phyloP scores from a whole-genome alignment of 768 basidiomycete genomes.

The Crepidotus variabilis region DNA sequence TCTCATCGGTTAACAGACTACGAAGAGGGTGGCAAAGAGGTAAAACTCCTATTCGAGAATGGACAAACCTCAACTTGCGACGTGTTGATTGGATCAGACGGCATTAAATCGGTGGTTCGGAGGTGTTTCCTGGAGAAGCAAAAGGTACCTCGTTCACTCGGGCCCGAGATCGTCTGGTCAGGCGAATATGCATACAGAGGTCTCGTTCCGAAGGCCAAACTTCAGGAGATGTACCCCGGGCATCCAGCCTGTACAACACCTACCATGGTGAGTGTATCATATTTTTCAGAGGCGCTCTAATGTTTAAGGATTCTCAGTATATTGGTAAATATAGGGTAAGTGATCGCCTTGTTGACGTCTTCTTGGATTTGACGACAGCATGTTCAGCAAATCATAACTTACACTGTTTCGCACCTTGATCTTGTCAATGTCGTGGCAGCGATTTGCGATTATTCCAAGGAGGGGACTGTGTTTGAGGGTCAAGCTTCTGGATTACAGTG shows the following conservation, averaged over 20 bases:
- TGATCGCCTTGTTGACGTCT: neutral
- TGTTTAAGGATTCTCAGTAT: conserved; percentile 17
- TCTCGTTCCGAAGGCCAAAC: conserved; percentile 24
- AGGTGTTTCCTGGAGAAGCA: conserved; percentile 13
- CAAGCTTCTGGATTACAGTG: conserved; percentile 11
- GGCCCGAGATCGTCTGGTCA: conserved; percentile 32
- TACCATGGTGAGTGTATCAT: conserved; percentile 20
- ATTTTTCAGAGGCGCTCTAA: neutral
- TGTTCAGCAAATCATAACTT: conserved; percentile 42
- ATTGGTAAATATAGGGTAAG: conserved; percentile 27
- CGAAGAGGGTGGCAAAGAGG: conserved; percentile 18
- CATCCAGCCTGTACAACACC: conserved; percentile 24
- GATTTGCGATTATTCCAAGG: conserved; percentile 20
- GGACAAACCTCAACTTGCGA: conserved; percentile 32
- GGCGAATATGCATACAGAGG: conserved; percentile 35
- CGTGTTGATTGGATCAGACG: conserved; percentile 40
- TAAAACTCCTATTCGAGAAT: conserved; percentile 33
- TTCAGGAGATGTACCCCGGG: conserved; percentile 24
- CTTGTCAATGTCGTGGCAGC: conserved; percentile 49
- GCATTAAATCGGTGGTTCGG: conserved; percentile 32
- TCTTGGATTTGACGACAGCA: neutral
- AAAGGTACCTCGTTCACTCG: conserved; percentile 11
- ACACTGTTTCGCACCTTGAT: conserved; percentile 46
- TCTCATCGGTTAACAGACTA: conserved; percentile 31
- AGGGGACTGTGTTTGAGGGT: conserved; percentile 28